Evolutionary conservation across 768 basidiomycete genomes (phyloP), one percentile per base, ranked within the genome.

Genomic region (Kwoniella sp.): DNA sequence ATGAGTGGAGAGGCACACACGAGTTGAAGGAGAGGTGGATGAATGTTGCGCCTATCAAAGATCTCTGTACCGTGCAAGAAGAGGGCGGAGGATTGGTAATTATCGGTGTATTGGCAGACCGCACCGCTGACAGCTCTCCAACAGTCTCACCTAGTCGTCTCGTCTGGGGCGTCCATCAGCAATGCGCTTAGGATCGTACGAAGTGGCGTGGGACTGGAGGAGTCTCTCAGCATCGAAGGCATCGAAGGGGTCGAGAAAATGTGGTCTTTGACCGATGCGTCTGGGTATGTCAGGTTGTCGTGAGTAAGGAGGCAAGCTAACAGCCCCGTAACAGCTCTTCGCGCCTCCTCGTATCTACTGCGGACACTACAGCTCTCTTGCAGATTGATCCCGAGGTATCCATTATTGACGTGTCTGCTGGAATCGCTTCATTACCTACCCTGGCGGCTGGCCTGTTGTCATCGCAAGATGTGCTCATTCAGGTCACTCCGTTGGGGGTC

Each of bases 31-130:
- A 70, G 38, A 52, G 59, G 17, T 70, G 68, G 70, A 61, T 63
- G 55, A 73, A 73, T 46, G 33, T 73, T 1, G 70, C 66, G 9
- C 72, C 72, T n/a, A 60, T 73, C 19, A 67, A 67, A 32, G 72
- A 73, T 39, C 69, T 73, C 46, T 63, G 61, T 33, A 52, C 61
- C 1, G 65, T 71, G 3, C 50, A 60, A 34, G 70, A 68, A 22
- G 66, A 66, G 28, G 61, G 63, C 1, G 70, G 65, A 20, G 64
- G 63, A 15, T 34, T 62, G 15, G 70, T 72, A 22, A 64, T 68
- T 57, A 1, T 20, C 31, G 14, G 20, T 25, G 5, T 11, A 37
- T 11, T 11, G 25, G 8, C 23, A 12, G 6, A 12, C 17, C 3
- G 27, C 2, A 1, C 25, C 10, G 32, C 25, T 53, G 40, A 49